Evolutionary conservation across 306 rosid genomes (phyloP).

Genomic region (Pachyrhizus erosus): DNA sequence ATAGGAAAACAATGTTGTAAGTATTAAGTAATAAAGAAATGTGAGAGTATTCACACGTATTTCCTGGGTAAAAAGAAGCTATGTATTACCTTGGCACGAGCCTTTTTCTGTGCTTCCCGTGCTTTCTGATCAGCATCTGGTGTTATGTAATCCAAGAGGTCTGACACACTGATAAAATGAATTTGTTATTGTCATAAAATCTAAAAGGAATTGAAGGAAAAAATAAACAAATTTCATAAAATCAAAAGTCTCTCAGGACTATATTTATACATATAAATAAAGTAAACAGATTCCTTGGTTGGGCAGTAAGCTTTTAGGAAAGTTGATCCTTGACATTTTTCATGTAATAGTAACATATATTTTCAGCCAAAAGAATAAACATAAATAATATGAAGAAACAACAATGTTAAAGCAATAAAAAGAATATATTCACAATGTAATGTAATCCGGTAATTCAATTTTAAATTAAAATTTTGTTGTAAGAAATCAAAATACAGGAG

Average conservation of each 20-base stretch:
- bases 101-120: constrained; percentile 91
- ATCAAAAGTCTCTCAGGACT: neutral
- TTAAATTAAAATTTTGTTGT: neutral
- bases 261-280: neutral
- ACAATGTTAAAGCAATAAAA: constrained; percentile 4
- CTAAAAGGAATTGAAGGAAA: constrained; percentile 21
- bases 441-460: neutral
- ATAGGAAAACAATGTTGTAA: neutral
- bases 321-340: neutral
- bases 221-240: neutral
- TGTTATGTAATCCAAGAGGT: constrained; percentile 94
- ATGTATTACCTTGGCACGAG: constrained; percentile 83
- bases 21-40: constrained; percentile 8
- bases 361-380: neutral
- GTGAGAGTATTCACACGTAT: constrained; percentile 17
- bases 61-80: constrained; percentile 22
- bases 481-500: neutral
- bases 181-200: constrained; percentile 15
- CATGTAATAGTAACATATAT: constrained; percentile 1
- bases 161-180: constrained; percentile 79
- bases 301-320: neutral
- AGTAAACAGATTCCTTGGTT: neutral
- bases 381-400: neutral
- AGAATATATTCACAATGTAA: neutral
- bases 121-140: constrained; percentile 93